A percentile compares a stretch with the other conserved stretches of the same genome.
phyloP scores from a whole-genome alignment of 2,329 filamentous ascomycete species.

The Colletotrichum tropicicola region DNA sequence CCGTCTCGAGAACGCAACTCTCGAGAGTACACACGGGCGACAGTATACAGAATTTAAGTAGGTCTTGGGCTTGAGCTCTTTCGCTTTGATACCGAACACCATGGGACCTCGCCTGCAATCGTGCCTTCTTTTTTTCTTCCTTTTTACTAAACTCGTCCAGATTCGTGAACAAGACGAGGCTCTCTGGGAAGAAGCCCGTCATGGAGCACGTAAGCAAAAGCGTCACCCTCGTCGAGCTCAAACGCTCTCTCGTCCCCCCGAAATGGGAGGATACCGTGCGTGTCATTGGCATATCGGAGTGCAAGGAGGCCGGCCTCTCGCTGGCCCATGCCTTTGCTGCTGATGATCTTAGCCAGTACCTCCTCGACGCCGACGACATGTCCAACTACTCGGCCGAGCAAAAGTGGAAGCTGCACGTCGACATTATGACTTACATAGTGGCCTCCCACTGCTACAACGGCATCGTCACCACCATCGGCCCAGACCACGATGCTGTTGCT shows the following conservation, averaged over 20 bases:
- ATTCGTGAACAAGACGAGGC: conserved; percentile 29
- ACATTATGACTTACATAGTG: conserved; percentile 80
- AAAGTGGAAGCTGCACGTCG: conserved; percentile 80
- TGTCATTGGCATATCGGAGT: conserved; percentile 71
- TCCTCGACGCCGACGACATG: conserved; percentile 77
- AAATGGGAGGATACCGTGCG: conserved; percentile 67
- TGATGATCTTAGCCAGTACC: conserved; percentile 79
- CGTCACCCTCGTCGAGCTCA: conserved; percentile 27
- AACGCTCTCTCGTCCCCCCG: conserved; percentile 60
- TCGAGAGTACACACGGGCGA: conserved; percentile 65
- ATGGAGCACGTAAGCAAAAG: conserved; percentile 40
- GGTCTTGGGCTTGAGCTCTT: conserved; percentile 30
- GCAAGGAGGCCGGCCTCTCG: conserved; percentile 74
- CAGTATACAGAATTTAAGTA: conserved; percentile 63
- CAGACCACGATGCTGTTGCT: conserved; percentile 80
- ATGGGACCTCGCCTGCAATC: not conserved
- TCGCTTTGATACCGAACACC: no score
- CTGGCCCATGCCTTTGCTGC: conserved; percentile 81
- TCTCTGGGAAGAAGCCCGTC: conserved; percentile 33
- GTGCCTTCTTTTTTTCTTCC: not conserved
- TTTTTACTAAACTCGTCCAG: not conserved
- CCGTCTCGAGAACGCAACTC: conserved; percentile 63
- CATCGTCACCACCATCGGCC: conserved; percentile 77
- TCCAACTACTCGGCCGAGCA: conserved; percentile 69
- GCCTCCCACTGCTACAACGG: conserved; percentile 80